Evolutionary conservation across 331 rosid species (phyloP), one percentile per base, ranked within the genome.

Genomic region (Erythrophleum ivorense): DNA sequence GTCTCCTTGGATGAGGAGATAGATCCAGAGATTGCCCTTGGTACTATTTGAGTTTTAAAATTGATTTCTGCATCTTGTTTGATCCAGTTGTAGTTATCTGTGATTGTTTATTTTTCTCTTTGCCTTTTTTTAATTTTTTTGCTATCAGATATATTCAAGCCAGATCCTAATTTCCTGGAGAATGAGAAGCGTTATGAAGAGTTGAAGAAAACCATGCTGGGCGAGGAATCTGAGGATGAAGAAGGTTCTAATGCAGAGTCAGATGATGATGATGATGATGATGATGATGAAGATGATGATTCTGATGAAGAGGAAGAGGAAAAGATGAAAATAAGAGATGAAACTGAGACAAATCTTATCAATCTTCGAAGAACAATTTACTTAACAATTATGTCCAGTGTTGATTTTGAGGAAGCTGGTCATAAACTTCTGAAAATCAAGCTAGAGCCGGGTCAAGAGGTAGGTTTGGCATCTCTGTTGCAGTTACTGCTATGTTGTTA

Each of bases 371-470:
- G 93, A 75, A 91, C 93, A 38, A 91, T 89, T 21, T 91, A 88
- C 78, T 83, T 91, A 65, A 91, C 96, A 14, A 91, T 91, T 50
- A 91, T 91, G 96, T 89, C 93, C 64, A 89, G 90, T 85, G 91
- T 89, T 38, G 90, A 91, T 78, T 91, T 91, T 81, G 91, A 91
- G 92, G 99, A 95, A 85, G 99, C 98, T 8, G 97, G 99, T 76
- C 95, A 91, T 78, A 89, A 91, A 80, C 91, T 91, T 64, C 85
- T 88, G 48, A 86, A 91, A 82, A 91, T 91, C 68, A 88, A 88
- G 86, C 89, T 91, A 15, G 95, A 91, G 87, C 88, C 95, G 12
- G 91, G 95, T 52, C 95, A 91, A 82, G 93, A 89, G 89, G 92
- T 89, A 84, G 76, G 91, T 80, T 60, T 76, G 34, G 59, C 45